Conservation (phyloP, 2,329 filamentous ascomycete genomes). For the Lachnellula arida region DNA sequence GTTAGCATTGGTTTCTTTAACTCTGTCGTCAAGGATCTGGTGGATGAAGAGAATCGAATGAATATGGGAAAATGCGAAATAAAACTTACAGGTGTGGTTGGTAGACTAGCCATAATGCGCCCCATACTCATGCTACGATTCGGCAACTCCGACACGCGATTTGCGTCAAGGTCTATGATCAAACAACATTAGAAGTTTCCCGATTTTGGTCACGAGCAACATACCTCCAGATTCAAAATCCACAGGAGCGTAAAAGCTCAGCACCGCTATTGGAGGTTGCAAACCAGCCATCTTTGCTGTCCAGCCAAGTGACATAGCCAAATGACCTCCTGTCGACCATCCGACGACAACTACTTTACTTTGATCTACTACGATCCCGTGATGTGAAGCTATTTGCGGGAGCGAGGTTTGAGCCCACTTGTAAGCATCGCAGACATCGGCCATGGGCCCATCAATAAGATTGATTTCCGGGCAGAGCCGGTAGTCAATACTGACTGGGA, state of each 20-base stretch:
- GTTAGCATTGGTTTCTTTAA: not conserved
- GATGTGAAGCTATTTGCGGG: conserved; percentile 6
- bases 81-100: too few relatives aligned
- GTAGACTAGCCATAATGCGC: too few relatives aligned
- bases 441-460: conserved; percentile 42
- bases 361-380: conserved; percentile 20
- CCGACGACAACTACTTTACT: conserved; percentile 39
- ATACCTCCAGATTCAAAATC: conserved; percentile 24
- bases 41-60: not conserved
- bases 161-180: not conserved
- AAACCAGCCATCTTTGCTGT: conserved; percentile 32
- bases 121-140: too few relatives aligned
- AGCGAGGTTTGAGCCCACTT: conserved; percentile 36
- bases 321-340: conserved; percentile 45
- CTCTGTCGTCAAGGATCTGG: not conserved
- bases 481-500: conserved; percentile 47
- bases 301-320: conserved; percentile 42
- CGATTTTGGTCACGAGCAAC: not conserved
- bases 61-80: too few relatives aligned
- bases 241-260: conserved; percentile 42
- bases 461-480: conserved; percentile 45
- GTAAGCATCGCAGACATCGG: conserved; percentile 40
- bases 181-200: not conserved
- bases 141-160: not conserved
- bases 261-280: conserved; percentile 36